Conservation (phyloP, 768 basidiomycete genomes). For the Naganishia friedmannii region DNA sequence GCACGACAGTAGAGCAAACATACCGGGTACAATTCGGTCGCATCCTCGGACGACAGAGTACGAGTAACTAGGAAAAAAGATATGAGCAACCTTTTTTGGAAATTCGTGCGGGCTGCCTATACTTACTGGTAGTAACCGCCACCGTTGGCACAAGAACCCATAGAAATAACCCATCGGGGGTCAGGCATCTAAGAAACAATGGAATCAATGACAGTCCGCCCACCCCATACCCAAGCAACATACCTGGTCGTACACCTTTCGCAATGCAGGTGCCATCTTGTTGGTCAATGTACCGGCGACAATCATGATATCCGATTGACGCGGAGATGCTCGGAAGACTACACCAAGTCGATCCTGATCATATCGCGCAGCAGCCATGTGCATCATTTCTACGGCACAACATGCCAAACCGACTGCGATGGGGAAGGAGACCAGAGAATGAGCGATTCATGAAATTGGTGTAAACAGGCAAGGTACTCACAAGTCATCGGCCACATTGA, state of each 20-base stretch:
- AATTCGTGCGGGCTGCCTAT: not conserved
- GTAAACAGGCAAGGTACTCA: constrained; percentile 1
- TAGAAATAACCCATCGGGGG: constrained; percentile 98
- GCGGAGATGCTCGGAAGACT: constrained; percentile 97
- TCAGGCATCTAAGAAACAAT: constrained; percentile 80
- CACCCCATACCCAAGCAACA: not conserved
- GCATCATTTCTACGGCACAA: constrained; percentile 86
- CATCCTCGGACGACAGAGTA: constrained; percentile 98
- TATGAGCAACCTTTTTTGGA: constrained; percentile 55
- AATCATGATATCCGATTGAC: constrained; percentile 98
- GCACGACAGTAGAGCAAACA: constrained; percentile 88
- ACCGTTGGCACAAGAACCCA: constrained; percentile 99
- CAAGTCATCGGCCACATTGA: constrained; percentile 99
- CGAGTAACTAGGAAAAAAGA: constrained; percentile 80
- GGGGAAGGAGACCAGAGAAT: not conserved
- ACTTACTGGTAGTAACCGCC: constrained; percentile 59
- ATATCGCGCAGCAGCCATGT: constrained; percentile 98
- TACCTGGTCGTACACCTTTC: constrained; percentile 78
- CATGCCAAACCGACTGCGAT: constrained; percentile 77
- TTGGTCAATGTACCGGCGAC: constrained; percentile 98
- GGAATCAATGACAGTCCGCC: not conserved
- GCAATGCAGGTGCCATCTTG: constrained; percentile 97
- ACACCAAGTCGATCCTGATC: constrained; percentile 97
- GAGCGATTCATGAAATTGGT: constrained; percentile 16
- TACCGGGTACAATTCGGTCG: constrained; percentile 84